Evolutionary conservation across 2,329 filamentous ascomycete species (phyloP), one percentile per base, ranked within the genome.

Genomic region (Cryoendolithus antarcticus): DNA sequence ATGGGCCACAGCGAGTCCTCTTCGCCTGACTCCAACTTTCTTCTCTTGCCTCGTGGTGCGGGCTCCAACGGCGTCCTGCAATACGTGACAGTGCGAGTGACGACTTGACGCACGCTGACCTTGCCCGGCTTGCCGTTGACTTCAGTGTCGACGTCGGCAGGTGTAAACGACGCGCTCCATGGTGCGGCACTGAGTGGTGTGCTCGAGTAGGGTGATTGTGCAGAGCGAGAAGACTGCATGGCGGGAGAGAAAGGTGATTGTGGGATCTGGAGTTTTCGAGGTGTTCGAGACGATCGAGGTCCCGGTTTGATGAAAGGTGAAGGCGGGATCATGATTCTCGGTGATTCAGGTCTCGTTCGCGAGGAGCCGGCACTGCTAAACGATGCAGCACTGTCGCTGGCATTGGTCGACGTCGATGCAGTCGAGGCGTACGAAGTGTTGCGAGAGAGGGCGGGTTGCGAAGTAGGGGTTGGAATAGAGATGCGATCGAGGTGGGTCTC

Each of bases 61-160:
- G 88, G 84, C 48, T 86, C 83, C 66, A 96, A 84, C 30, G 64
- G 61, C 56, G 71, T 57, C 38, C 69, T 64, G 53, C 84, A 93
- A 62, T 93, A 94, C 32, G 85, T 94, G 44, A 94, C 84, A 10
- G 86, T 95, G 50, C 86, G 75, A n/a, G 88, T 95, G 38, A 95
- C 83, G 4, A 95, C 86, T 60, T 95, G 86, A 40, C 85, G 72
- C 42, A 95, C 86, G 55, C 72, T 77, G 39, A 80, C 72, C n/a
- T 65, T 81, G 44, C 54, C 55, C 13, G 53, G 50, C 38, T 50
- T 47, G 30, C 50, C 49, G 33, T 44, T 50, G 33, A 44, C 44
- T 13, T 56, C 51, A 31, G 40, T 39, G 34, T 45, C 44, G 37
- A 82, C 88, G 57, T 91, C 83, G 46, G 82, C 83, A 6, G 82